These are phyloP conservation scores for Lactuca sativa DNA, from an alignment of 129 eudicot genomes.

Conservation along the genomic window DNA sequence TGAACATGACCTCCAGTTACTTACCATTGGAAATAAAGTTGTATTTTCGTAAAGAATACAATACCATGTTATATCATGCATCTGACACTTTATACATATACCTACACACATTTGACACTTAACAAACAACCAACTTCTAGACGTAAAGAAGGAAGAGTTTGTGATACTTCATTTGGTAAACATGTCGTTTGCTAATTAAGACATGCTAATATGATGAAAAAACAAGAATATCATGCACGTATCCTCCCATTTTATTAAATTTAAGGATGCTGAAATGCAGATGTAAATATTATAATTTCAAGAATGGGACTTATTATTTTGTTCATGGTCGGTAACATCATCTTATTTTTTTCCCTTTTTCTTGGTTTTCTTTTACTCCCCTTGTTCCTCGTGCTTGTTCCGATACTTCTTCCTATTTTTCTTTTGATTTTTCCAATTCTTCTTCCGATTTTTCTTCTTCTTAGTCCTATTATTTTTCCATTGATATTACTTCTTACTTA, in stretches of 20 bases:
- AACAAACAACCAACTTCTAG: neutral
- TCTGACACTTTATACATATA: too few relatives aligned
- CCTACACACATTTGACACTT: neutral
- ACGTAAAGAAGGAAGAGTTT: neutral
- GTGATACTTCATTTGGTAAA: neutral
- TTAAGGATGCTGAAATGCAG: neutral
- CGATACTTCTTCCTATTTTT: neutral
- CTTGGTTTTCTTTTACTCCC: neutral
- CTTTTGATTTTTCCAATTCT: neutral
- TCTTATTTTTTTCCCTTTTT: too few relatives aligned
- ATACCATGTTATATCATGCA: too few relatives aligned
- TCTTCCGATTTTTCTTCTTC: neutral
- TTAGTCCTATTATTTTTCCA: neutral
- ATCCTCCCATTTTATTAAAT: neutral
- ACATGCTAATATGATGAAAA: neutral
- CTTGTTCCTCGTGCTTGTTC: neutral
- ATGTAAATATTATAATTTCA: neutral
- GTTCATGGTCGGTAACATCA: neutral
- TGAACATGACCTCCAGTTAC: too few relatives aligned
- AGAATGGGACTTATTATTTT: neutral
- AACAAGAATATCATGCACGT: neutral
- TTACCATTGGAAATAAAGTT: too few relatives aligned
- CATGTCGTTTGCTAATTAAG: neutral
- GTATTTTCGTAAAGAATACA: too few relatives aligned
- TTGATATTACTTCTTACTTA: too few relatives aligned